Evolutionary conservation across 306 rosid genomes (phyloP), one percentile per base, ranked within the genome.

Genomic region (Fagus crenata): DNA sequence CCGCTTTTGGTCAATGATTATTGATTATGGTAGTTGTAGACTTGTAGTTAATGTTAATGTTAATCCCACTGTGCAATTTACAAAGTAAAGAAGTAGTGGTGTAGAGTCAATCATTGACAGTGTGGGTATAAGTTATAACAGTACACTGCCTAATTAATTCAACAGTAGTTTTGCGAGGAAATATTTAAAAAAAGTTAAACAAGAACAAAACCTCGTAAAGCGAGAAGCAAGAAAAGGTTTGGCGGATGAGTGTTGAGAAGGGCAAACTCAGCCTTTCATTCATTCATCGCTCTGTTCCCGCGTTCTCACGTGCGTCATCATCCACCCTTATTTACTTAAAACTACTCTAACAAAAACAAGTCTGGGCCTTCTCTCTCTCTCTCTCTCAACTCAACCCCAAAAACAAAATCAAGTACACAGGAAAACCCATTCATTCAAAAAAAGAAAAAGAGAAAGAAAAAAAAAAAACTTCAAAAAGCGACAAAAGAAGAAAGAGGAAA

Each of bases 221-320:
- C 75, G 86, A 72, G 86, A 70, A 46, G n/a, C 15, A 46, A 67
- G 80, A 73, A 79, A 69, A 77, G 49, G 5, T 80, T 78, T 55
- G 82, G 87, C 74, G 80, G 86, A 83, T 72, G 86, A 84, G 92
- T 78, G 89, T 64, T 72, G 85, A 77, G 87, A 65, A 83, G 83
- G 84, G 74, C 67, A 85, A 84, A 87, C 77, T 75, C 84, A 61
- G 86, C 67, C 85, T 88, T 83, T 86, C 90, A 81, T 79, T 83
- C 90, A 73, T 81, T 87, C 89, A 67, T 78, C 71, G 35, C 75
- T 35, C 80, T 81, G 84, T 77, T 80, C 78, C 83, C 77, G 83
- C 82, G 80, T 83, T 81, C 91, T 81, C 89, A 90, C 96, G 91
- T 90, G 91, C 96, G 88, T 85, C 93, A 85, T 89, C 90, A 35